Evolutionary conservation across 78 protist genomes (phyloP).

Genomic region (Speleostelium caveatum): DNA sequence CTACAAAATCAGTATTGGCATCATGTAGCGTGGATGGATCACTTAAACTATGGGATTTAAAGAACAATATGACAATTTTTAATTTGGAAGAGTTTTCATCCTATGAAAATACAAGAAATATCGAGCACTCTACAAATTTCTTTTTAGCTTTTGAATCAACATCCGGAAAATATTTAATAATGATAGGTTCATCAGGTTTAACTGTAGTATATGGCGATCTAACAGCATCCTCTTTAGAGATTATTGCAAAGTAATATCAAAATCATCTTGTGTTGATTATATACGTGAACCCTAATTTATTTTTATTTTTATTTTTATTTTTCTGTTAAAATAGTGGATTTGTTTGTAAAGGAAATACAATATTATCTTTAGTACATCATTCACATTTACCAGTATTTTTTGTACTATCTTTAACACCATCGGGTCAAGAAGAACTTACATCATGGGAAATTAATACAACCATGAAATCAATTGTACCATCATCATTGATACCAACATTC

Average conservation of each 20-base stretch:
- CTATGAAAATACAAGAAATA: constrained; percentile 70
- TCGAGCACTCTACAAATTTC: constrained; percentile 67
- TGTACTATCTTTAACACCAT: constrained; percentile 18
- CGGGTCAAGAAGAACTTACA: constrained; percentile 50
- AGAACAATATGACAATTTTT: constrained; percentile 13
- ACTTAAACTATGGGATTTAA: constrained; percentile 63
- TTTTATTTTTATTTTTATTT: not conserved
- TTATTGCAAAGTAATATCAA: constrained; percentile 51
- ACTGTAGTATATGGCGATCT: constrained; percentile 67
- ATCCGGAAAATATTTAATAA: constrained; percentile 58
- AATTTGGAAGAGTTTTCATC: constrained; percentile 64
- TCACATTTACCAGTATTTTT: constrained; percentile 71
- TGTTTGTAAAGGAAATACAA: constrained; percentile 65
- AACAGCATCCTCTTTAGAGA: constrained; percentile 28
- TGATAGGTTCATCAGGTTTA: constrained; percentile 76
- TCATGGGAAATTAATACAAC: constrained; percentile 57
- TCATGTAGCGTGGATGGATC: constrained; percentile 56
- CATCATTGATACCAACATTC: constrained; percentile 30
- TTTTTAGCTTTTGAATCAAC: constrained; percentile 53
- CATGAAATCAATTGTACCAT: constrained; percentile 45
- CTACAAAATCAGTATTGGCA: constrained; percentile 46
- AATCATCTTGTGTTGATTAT: not conserved
- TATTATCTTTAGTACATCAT: constrained; percentile 65
- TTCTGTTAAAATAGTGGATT: constrained; percentile 38
- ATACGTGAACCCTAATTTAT: not conserved